Conservation (phyloP, 2,329 filamentous ascomycete genomes). For the Beauveria sp. region DNA sequence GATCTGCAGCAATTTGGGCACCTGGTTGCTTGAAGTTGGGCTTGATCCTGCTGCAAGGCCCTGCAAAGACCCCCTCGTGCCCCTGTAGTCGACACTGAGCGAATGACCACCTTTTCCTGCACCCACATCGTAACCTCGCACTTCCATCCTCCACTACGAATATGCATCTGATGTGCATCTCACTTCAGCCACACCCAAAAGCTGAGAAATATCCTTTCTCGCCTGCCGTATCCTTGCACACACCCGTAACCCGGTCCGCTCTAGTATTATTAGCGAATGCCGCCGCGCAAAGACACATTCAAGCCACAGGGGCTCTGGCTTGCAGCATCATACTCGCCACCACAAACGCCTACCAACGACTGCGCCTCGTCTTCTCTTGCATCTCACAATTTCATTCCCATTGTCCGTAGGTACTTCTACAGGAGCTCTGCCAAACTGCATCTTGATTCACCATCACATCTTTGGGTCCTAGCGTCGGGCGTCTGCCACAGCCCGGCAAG, state of each 20-base stretch:
- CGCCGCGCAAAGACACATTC: neutral
- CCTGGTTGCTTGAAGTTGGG: too few relatives aligned
- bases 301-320: slow-evolving; percentile 6
- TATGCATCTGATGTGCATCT: slow-evolving; percentile 7
- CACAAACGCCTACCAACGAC: neutral
- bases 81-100: neutral
- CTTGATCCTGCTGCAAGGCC: neutral
- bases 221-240: neutral
- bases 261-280: neutral
- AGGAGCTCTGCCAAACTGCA: neutral
- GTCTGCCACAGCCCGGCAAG: neutral
- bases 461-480: neutral
- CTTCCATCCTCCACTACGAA: neutral
- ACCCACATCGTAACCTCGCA: neutral
- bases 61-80: neutral
- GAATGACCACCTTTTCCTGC: neutral
- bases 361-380: neutral
- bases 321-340: neutral
- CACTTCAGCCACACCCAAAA: slow-evolving; percentile 4
- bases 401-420: neutral
- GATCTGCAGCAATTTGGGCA: neutral
- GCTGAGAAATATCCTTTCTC: neutral
- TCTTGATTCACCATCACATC: neutral
- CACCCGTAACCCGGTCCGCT: neutral
- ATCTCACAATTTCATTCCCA: neutral